Conservation (phyloP, 2,329 filamentous ascomycete species). For the Ilyonectria destructans region DNA sequence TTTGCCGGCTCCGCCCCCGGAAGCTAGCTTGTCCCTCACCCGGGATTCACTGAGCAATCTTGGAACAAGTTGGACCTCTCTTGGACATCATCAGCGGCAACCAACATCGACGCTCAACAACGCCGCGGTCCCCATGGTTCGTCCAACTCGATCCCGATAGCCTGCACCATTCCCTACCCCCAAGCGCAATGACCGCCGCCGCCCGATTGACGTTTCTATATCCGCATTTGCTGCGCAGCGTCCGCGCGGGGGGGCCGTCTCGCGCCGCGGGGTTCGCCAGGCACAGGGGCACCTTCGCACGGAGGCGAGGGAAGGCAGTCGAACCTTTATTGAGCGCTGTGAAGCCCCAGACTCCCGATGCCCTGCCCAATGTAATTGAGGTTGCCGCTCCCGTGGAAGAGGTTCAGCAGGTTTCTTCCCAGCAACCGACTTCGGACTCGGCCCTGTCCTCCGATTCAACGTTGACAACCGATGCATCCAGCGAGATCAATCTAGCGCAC, state of each 20-base stretch:
- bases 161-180: conserved; percentile 26
- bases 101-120: conserved; percentile 14
- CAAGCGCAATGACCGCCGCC: conserved; percentile 73
- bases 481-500: conserved; percentile 10
- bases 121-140: conserved; percentile 36
- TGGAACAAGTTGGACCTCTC: neutral
- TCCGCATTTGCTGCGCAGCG: conserved; percentile 75
- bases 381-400: conserved; percentile 33
- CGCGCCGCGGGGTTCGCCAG: conserved; percentile 59
- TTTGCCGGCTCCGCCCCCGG: conserved; percentile 44
- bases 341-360: conserved; percentile 37
- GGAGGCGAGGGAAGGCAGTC: conserved; percentile 74
- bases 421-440: conserved; percentile 24
- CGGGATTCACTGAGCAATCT: conserved; percentile 5
- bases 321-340: conserved; percentile 60
- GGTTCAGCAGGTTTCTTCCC: conserved; percentile 11
- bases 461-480: conserved; percentile 17
- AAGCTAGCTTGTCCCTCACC: conserved; percentile 28
- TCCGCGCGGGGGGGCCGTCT: conserved; percentile 50
- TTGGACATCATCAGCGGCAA: conserved; percentile 19
- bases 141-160: conserved; percentile 34
- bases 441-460: conserved; percentile 26
- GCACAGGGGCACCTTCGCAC: conserved; percentile 64
- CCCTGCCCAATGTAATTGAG: conserved; percentile 36
- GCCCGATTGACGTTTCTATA: conserved; percentile 79